Conservation (phyloP, 2,329 filamentous ascomycete species). For the Sordariomycetes sp. region DNA sequence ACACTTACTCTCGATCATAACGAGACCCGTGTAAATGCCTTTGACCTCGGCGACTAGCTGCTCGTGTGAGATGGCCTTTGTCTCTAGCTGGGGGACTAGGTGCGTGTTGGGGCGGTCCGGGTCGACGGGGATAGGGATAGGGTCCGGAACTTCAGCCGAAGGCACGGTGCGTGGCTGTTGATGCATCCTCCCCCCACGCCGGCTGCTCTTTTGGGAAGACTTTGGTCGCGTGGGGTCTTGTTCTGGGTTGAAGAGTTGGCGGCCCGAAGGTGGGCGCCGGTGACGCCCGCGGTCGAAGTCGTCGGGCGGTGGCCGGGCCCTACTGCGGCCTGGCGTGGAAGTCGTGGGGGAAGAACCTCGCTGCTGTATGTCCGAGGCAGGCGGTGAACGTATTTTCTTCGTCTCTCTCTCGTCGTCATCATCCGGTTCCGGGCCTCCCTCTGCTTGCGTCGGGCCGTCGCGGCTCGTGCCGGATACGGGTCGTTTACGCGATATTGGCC, state of each 20-base stretch:
- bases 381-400: conserved; percentile 3
- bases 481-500: too few species aligned
- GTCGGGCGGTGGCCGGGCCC: neutral
- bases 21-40: conserved; percentile 71
- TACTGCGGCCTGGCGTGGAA: neutral
- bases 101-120: neutral
- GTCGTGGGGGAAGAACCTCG: neutral
- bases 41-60: conserved; percentile 76
- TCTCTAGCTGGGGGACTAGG: conserved; percentile 45
- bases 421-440: neutral
- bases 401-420: neutral
- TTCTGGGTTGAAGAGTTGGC: conserved; percentile 1
- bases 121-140: neutral
- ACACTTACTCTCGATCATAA: conserved; percentile 81
- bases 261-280: neutral
- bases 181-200: too few species aligned
- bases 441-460: neutral
- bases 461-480: neutral
- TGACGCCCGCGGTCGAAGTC: conserved; percentile 13
- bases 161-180: neutral
- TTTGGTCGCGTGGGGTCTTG: neutral
- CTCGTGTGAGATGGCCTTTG: conserved; percentile 62
- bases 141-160: neutral
- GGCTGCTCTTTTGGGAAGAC: too few species aligned
- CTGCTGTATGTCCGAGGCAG: neutral